A percentile compares a stretch with the other conserved stretches of the same genome.
These are phyloP conservation scores for Tubosaeta brunneosetosa DNA, from an alignment of 768 basidiomycete species.

Conservation along the genomic window DNA sequence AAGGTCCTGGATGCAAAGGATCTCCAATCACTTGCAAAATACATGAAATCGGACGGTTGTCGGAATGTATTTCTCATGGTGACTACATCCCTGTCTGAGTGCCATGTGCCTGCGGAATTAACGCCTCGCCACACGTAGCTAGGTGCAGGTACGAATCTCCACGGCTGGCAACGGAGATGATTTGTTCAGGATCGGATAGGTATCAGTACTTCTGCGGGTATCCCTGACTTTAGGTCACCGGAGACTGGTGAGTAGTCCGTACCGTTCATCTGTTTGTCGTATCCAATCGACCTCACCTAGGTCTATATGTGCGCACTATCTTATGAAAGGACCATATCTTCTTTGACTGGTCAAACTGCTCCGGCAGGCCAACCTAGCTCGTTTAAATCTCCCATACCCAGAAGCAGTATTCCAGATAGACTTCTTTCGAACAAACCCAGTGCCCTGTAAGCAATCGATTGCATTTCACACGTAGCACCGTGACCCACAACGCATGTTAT, in stretches of 20 bases:
- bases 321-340: not conserved
- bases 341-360: not conserved
- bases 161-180: not conserved
- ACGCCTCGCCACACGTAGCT: conserved; percentile 36
- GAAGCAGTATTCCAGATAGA: conserved; percentile 94
- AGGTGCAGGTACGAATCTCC: conserved; percentile 53
- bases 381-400: conserved; percentile 80
- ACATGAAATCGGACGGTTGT: conserved; percentile 65
- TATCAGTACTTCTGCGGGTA: conserved; percentile 75
- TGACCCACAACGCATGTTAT: not conserved
- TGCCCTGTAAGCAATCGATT: conserved; percentile 55
- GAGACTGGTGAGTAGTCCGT: conserved; percentile 58
- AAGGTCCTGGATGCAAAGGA: conserved; percentile 34
- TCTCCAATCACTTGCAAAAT: conserved; percentile 50
- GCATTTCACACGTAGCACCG: not conserved
- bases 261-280: not conserved
- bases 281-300: conserved; percentile 2
- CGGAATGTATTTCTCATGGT: conserved; percentile 74
- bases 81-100: conserved; percentile 3
- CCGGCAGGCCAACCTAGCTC: conserved; percentile 66
- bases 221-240: conserved; percentile 87
- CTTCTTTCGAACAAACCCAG: conserved; percentile 77
- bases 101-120: conserved; percentile 1
- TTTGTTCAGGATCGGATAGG: conserved; percentile 36
- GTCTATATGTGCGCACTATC: conserved; percentile 28